Evolutionary conservation across 805 yeast genomes (phyloP), one percentile per base, ranked within the genome.

Genomic region (Peterozyma xylosa): DNA sequence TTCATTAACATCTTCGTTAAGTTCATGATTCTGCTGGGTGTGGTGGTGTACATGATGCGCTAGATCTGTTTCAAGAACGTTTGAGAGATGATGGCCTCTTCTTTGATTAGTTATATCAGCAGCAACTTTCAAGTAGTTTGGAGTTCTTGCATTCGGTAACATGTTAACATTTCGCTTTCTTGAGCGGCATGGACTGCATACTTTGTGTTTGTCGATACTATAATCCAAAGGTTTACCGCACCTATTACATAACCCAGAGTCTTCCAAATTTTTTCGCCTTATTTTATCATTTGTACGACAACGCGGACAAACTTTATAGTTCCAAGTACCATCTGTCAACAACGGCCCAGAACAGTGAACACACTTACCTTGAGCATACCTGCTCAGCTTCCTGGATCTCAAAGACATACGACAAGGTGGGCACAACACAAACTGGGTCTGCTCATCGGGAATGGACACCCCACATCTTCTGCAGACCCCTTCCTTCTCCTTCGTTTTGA

Each of bases 401-500:
- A 80, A 62, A 35, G 72, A 70, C 50, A 65, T 68, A 36, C 87
- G 66, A 53, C 87, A 81, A 37, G 66, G 67, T 5, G 79, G 78
- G 59, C 87, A 81, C 38, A 81, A 59, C 0, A 78, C 86, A 57
- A 59, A 81, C 43, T 71, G 68, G 35, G 66, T 64, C 42, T 72
- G 74, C 17, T 73, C 78, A 0, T 58, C 57, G 0, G 82, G 76
- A 32, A 80, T 74, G 9, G 62, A 65, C 9, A 67, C 58, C 9
- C 85, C 86, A 62, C 87, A 80, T 41, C 87, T 62, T 42, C 83
- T 67, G 53, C 87, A 80, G 3, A 77, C 82, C 9, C 85, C 85
- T 29, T 65, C 68, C 50, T 76, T 80, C 49, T 69, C 71, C 51
- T 75, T 78, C 4, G 83, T 79, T 49, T 72, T 73, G 54, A 66